Evolutionary conservation across 73 alveolate genomes (phyloP), one percentile per base, ranked within the genome.

Genomic region (Uronychia setigera): DNA sequence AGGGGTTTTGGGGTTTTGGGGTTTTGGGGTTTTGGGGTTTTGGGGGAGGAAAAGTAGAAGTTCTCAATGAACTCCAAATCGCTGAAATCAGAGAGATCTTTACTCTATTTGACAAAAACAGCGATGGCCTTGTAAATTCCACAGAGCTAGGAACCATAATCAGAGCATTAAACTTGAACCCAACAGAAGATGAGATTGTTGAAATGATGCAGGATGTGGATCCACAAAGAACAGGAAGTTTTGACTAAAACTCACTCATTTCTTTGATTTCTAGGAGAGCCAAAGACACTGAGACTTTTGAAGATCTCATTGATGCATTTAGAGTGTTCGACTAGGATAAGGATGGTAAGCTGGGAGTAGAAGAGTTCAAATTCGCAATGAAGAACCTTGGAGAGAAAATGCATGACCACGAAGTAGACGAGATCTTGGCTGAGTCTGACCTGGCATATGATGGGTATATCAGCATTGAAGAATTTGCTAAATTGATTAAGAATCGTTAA

Each of bases 131-230:
- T 1, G 87, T 90, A 31, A 19, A 74, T 35, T 11, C 67, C 9
- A 31, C 85, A 0, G 95, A 90, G 33, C 80, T 90, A 57, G 95
- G 92, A 19, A 85, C 91, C 29, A 77, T 90, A 32, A 76, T 90
- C 78, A 77, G 95, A 32, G 92, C 95, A 0, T 67, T 94, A n/a
- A 89, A 92, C 82, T 86, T 88, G 33, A 88, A 93, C 85, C 94
- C 94, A 46, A 93, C 99, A 67, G 98, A 97, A 86, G 89, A 94
- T 33, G 99, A 97, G 87, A 90, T 97, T 59, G 84, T 86, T 74
- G 98, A 95, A 78, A 94, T 97, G 96, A 87, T 88, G 74, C 86
- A 82, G 46, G 96, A 95, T 78, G 92, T 96, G 1, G 99, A 95
- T 81, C 97, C 96, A 57, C 93, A 94, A 75, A 96, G 94, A 1